Evolutionary conservation across 2,329 filamentous ascomycete genomes (phyloP), one percentile per base, ranked within the genome.

Genomic region (Fusarium concolor): DNA sequence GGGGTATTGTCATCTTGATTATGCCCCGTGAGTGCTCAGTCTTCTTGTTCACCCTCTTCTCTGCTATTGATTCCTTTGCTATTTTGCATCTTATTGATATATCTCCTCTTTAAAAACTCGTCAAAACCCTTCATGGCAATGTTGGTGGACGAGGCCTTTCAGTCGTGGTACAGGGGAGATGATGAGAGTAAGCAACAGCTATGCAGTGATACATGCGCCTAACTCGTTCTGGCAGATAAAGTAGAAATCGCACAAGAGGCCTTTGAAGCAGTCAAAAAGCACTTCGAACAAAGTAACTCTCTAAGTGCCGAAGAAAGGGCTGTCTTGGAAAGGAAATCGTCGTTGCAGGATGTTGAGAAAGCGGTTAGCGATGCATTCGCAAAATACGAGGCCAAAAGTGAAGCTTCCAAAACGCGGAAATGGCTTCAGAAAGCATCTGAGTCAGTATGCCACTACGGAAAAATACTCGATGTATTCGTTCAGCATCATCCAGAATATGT

Each of bases 401-500:
- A 35, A 29, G 22, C 18, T 0, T 62, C 57, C 0, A 64, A 62
- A 3, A 38, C 14, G 5, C 24, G 35, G 0, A 67, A 63, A 38
- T 59, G 53, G 54, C 6, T 67, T 2, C 10, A 39, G 1, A 37
- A 7, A 3, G 24, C 39, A 3, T 63, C 62, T 1, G 53, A 54
- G 1, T 53, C 31, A 2, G 50, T 67, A 1, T 58, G 57, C 4
- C 44, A 67, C n/a, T 67, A 66, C 8, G 42, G 26, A 0, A 38
- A 35, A 37, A 37, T 64, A 3, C 46, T 68, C 1, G 55, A 68
- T 18, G 43, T 68, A 1, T 53, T 67, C 4, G 54, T 61, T 0
- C 65, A 68, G 3, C 65, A 68, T 8, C 58, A 67, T 17, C 59
- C 65, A 0, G 65, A 67, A 3, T 68, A 68, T 1, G 63, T 67